phyloP scores from a whole-genome alignment of 805 yeast genomes.

The Teunomyces tritomae region DNA sequence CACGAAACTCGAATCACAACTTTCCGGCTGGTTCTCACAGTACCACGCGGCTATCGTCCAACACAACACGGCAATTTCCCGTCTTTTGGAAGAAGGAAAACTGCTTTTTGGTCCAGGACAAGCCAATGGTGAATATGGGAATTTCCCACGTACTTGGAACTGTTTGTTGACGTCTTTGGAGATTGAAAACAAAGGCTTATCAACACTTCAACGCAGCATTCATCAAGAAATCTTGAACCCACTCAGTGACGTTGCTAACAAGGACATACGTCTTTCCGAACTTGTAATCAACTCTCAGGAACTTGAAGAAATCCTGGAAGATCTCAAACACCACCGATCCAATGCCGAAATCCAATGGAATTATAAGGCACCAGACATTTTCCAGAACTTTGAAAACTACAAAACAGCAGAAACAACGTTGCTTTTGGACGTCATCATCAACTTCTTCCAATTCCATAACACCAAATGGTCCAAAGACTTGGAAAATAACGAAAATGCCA shows the following conservation, averaged over 20 bases:
- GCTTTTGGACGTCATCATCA: constrained; percentile 60
- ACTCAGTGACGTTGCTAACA: constrained; percentile 50
- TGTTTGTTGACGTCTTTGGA: constrained; percentile 49
- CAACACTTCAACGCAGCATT: constrained; percentile 44
- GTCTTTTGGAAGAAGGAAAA: constrained; percentile 20
- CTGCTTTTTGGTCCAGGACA: constrained; percentile 16
- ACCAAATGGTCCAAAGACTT: constrained; percentile 22
- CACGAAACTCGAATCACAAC: constrained; percentile 25
- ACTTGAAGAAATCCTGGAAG: constrained; percentile 36
- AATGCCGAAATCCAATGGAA: constrained; percentile 66
- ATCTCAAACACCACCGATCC: constrained; percentile 14
- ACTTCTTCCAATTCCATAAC: constrained; percentile 47
- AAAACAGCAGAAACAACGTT: constrained; percentile 59
- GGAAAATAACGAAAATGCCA: constrained; percentile 54
- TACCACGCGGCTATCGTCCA: constrained; percentile 13
- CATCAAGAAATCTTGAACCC: constrained; percentile 56
- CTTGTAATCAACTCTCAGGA: constrained; percentile 48
- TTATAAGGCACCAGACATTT: constrained; percentile 70
- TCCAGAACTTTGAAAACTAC: constrained; percentile 69
- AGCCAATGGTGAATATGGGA: constrained; percentile 31
- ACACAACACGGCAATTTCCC: constrained; percentile 20
- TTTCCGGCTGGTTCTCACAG: constrained; percentile 34
- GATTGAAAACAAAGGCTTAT: constrained; percentile 47
- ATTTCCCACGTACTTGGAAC: constrained; percentile 44
- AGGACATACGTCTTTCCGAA: constrained; percentile 55